Percentiles rank a stretch among this genome's conserved stretches.
Evolutionary conservation across 371 early-diverging fungal genomes (phyloP).

Genomic region (Lichtheimia ramosa): DNA sequence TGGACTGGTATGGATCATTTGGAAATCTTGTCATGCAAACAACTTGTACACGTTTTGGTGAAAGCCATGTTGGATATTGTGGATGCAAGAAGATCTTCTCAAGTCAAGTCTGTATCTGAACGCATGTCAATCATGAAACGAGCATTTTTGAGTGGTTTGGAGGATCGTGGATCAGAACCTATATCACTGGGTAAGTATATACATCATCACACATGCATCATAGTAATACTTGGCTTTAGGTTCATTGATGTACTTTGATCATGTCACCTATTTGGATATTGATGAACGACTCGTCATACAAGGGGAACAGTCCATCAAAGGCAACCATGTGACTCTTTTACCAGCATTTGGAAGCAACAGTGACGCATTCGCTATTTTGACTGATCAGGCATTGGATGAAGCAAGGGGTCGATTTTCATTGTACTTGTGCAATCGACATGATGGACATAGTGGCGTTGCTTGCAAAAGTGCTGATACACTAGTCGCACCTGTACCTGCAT

Average conservation of each 20-base stretch:
- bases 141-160: constrained; percentile 60
- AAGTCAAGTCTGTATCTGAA: constrained; percentile 63
- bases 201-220: too few relatives aligned
- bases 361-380: constrained; percentile 50
- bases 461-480: constrained; percentile 30
- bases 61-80: constrained; percentile 62
- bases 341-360: constrained; percentile 31
- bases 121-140: constrained; percentile 68
- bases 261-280: constrained; percentile 8
- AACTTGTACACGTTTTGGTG: constrained; percentile 71
- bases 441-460: constrained; percentile 8
- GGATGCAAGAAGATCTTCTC: constrained; percentile 65
- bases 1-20: constrained; percentile 93
- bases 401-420: constrained; percentile 35
- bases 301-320: constrained; percentile 4
- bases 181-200: constrained; percentile 28
- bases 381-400: constrained; percentile 36
- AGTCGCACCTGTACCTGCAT: constrained; percentile 48
- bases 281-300: constrained; percentile 24
- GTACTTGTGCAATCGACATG: constrained; percentile 41
- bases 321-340: constrained; percentile 8
- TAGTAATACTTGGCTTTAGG: neutral
- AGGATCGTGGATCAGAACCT: constrained; percentile 41
- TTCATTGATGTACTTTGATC: constrained; percentile 6
- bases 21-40: constrained; percentile 91